Evolutionary conservation across 1,139 yeast genomes (phyloP), one percentile per base, ranked within the genome.

Genomic region (Geotrichum candidum): DNA sequence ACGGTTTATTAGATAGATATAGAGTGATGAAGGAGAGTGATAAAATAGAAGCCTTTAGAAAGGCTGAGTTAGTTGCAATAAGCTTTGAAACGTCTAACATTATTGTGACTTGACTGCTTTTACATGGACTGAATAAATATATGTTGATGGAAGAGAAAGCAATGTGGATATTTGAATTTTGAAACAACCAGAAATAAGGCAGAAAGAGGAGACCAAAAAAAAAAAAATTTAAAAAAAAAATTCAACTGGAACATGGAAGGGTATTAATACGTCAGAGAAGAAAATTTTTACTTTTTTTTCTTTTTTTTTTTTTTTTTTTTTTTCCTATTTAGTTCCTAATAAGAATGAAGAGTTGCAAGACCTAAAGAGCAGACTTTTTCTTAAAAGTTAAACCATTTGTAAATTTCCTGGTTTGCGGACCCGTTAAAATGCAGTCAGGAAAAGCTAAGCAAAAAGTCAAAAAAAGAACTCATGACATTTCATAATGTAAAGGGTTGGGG

Each of bases 1-100:
- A 22, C 9, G 51, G 22, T 22, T 51, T 35, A 13, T 51, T 33
- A 1, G 59, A 38, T 50, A 51, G n/a, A 25, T 51, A 56, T 23
- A 51, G 38, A 15, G 59, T 41, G n/a, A 56, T 31, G 29, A 25
- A 50, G 10, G 59, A 56, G 9, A 56, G 9, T n/a, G 38, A 48
- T n/a, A 56, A 15, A 6, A 51, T 15, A 11, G 54, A 31, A 11
- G 55, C 29, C 45, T 51, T 51, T 33, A 50, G 6, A 25, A 45
- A 25, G 35, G n/a, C 9, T n/a, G 35, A 22, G 41, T 18, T 22
- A 22, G 53, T 51, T n/a, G 29, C 15, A 38, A 53, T 29, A 53
- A 53, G 18, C 31, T n/a, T 53, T 27, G 27, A 53, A 35, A 22
- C 18, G 55, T 35, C 25, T 15, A 25, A 33, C 41, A 29, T 29